Evolutionary conservation across 805 yeast genomes (phyloP), one percentile per base, ranked within the genome.

Genomic region (Priceomyces haplophilus): DNA sequence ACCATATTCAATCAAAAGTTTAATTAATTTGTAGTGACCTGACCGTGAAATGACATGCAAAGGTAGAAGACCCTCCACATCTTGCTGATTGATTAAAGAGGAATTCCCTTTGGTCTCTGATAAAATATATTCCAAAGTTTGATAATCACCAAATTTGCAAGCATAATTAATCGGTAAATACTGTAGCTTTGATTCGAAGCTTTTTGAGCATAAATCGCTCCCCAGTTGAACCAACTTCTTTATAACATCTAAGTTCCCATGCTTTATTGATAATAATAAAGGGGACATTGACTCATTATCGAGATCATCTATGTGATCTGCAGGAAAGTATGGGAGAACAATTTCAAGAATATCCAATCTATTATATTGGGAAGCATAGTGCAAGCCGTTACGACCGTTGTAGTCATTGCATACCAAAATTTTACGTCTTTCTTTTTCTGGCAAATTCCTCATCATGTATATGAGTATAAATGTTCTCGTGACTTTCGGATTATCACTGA

Each of bases 41-140:
- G 85, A 80, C 39, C 93, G 78, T 0, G 97, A 90, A 20, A 83
- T 88, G 27, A 91, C 84, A 61, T 93, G 99, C 35, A 91, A 66
- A 0, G 97, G 96, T 34, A 81, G 78, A 37, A 89, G 73, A 1
- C 99, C 95, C 65, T 91, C 97, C 0, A 95, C 95, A 58, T 91
- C 81, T 48, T 74, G 77, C 79, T 61, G 84, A 66, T 65, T 79
- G 45, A 55, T 54, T 42, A 56, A 48, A 4, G 55, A 47, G 1
- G 52, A 48, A 8, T 52, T 48, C 0, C 61, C 57, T 17, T 48
- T 47, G 17, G 67, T 59, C 36, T 67, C 61, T 19, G 74, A 67
- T 31, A 90, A 64, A 10, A 89, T 64, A 42, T 81, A 66, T 49
- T 82, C 76, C 13, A 88, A 83, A 7, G 87, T 83, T 38, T 79